A percentile compares a stretch with the other conserved stretches of the same genome.
Conservation (phyloP, 768 basidiomycete species). For the Leccinum imitatum region DNA sequence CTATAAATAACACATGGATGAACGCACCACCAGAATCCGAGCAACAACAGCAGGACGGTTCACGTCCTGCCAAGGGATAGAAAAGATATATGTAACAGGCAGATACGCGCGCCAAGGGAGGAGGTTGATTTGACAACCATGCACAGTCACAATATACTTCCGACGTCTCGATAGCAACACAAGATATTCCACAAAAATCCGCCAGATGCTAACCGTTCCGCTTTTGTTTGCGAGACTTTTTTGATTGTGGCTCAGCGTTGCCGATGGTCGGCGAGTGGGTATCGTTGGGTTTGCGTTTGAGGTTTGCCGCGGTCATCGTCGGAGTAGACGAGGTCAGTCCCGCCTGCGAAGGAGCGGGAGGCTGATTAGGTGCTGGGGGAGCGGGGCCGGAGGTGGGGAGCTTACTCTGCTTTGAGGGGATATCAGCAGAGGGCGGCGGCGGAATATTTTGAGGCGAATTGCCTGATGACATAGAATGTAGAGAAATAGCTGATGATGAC, state of each 20-base stretch:
- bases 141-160: constrained; percentile 31
- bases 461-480: constrained; percentile 42
- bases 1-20: constrained; percentile 37
- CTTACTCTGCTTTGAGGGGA: constrained; percentile 65
- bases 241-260: constrained; percentile 45
- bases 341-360: constrained; percentile 40
- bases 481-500: constrained; percentile 44
- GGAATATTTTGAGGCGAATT: constrained; percentile 51
- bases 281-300: constrained; percentile 55
- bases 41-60: constrained; percentile 21
- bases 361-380: constrained; percentile 40
- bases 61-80: constrained; percentile 29
- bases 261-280: constrained; percentile 52
- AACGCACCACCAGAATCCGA: constrained; percentile 28
- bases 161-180: constrained; percentile 30
- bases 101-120: constrained; percentile 11
- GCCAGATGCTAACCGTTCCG: constrained; percentile 45
- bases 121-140: constrained; percentile 19
- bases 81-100: constrained; percentile 32
- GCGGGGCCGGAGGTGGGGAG: constrained; percentile 45
- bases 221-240: constrained; percentile 58
- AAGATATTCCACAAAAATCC: constrained; percentile 35
- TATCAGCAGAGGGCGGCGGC: constrained; percentile 46
- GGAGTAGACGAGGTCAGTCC: constrained; percentile 49
- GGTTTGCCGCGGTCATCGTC: constrained; percentile 44